Evolutionary conservation across 1,284 basidiomycete genomes (phyloP), one percentile per base, ranked within the genome.

Genomic region (Cryptococcus deneoformans): DNA sequence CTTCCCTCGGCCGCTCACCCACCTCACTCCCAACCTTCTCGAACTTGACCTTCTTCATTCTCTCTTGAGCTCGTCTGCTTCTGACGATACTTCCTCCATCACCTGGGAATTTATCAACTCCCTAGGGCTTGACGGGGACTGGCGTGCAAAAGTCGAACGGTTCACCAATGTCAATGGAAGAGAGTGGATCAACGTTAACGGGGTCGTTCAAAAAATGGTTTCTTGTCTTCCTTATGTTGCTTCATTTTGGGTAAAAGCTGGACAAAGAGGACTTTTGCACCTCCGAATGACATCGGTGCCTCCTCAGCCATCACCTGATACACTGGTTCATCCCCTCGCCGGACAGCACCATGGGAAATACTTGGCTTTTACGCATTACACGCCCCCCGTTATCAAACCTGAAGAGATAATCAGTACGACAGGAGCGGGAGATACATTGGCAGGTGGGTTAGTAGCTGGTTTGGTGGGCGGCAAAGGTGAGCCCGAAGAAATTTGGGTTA

Each of bases 401-500:
- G 70, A 75, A n/a, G 72, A 78, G 43, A 71, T 86, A 8, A 77
- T 86, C 7, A 92, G 87, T 65, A 89, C 91, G 9, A 96, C 92
- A 0, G 93, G 93, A 3, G 92, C 90, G 1, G 93, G 93, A 0
- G 92, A 97, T 75, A 87, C 90, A 2, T 83, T 94, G 20, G 90
- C 90, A 3, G 92, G 91, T 7, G 83, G 86, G 0, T 69, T 93
- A 20, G 75, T 80, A 14, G 71, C 77, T 11, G 73, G 73, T 1
- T 55, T 78, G 6, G 62, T 70, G 1, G 24, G 50, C 9, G 58
- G 54, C 0, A 24, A 35, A 34, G 56, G 34, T 3, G 57, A 58
- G 6, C 54, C 51, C 10, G 65, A 58, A 44, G 58, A 58, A 16
- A 56, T 53, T 16, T 74, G 65, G 63, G 66, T 75, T 1, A 38